A percentile compares a stretch with the other conserved stretches of the same genome.
Conservation (phyloP, 1,284 basidiomycete species). For the Baeospora myosura region DNA sequence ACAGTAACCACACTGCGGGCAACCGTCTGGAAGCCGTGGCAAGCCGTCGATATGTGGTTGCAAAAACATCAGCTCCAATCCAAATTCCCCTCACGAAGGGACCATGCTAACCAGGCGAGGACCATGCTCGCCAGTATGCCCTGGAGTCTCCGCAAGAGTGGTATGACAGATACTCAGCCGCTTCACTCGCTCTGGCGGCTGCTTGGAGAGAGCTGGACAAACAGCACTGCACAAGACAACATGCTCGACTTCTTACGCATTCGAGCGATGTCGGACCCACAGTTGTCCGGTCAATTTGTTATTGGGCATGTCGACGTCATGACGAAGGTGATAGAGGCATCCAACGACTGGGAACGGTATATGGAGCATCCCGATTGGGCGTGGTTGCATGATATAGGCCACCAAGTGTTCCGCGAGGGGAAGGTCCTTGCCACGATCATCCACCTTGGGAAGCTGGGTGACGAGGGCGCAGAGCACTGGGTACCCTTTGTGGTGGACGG, state of each 20-base stretch:
- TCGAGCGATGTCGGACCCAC: neutral
- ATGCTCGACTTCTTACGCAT: neutral
- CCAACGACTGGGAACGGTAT: neutral
- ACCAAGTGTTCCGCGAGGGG: neutral
- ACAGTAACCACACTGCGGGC: too few relatives aligned
- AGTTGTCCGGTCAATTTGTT: neutral
- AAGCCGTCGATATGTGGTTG: too few relatives aligned
- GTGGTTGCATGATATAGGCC: neutral
- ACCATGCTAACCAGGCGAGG: too few relatives aligned
- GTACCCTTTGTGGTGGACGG: conserved; percentile 10
- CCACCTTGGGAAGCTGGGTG: neutral
- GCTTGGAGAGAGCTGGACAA: neutral
- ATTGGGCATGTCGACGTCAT: neutral
- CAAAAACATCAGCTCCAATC: too few relatives aligned
- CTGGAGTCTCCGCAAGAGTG: neutral
- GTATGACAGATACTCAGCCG: neutral
- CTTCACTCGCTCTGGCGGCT: neutral
- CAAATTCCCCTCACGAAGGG: too few relatives aligned
- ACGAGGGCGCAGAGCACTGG: conserved; percentile 11
- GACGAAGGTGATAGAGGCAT: neutral
- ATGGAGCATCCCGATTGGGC: neutral
- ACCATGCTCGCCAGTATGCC: neutral
- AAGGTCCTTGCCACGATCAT: neutral
- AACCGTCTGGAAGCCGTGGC: too few relatives aligned
- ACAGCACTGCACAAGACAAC: neutral